A percentile compares a stretch with the other conserved stretches of the same genome.
Evolutionary conservation across 1,284 basidiomycete genomes (phyloP).

Genomic region (Takashimella koratensis): DNA sequence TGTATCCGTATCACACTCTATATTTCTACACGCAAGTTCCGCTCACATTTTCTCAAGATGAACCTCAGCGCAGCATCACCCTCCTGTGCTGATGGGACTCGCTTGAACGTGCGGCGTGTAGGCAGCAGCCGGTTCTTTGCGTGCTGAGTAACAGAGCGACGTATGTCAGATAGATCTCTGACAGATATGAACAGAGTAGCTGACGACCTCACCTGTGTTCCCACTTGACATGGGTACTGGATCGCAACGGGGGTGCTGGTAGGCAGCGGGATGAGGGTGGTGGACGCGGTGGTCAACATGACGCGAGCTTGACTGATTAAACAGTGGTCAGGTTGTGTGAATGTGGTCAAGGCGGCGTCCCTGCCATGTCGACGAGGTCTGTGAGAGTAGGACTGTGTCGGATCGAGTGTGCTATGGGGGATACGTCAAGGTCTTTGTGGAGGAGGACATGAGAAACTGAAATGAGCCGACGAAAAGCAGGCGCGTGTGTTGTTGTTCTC

Average conservation of each 20-base stretch:
- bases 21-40: background rate
- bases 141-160: conserved; percentile 17
- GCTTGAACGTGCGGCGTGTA: conserved; percentile 25
- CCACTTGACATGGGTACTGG: conserved; percentile 10
- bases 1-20: background rate
- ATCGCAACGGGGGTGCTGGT: conserved; percentile 1
- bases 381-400: too few relatives aligned
- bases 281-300: background rate
- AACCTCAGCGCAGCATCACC: conserved; percentile 26
- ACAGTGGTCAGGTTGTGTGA: too few relatives aligned
- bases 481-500: background rate
- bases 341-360: too few relatives aligned
- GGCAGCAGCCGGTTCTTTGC: conserved; percentile 34
- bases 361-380: too few relatives aligned
- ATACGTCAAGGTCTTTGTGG: too few relatives aligned
- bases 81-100: conserved; percentile 41
- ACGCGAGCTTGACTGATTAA: too few relatives aligned
- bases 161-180: background rate
- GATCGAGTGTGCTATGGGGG: too few relatives aligned
- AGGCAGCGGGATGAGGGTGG: conserved; percentile 4
- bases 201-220: conserved; percentile 19
- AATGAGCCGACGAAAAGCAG: too few relatives aligned
- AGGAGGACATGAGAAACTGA: too few relatives aligned
- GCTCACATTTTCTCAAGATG: conserved; percentile 40
- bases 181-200: background rate